Evolutionary conservation across 2,329 filamentous ascomycete species (phyloP).

Genomic region (Pseudohalonectria lignicola): DNA sequence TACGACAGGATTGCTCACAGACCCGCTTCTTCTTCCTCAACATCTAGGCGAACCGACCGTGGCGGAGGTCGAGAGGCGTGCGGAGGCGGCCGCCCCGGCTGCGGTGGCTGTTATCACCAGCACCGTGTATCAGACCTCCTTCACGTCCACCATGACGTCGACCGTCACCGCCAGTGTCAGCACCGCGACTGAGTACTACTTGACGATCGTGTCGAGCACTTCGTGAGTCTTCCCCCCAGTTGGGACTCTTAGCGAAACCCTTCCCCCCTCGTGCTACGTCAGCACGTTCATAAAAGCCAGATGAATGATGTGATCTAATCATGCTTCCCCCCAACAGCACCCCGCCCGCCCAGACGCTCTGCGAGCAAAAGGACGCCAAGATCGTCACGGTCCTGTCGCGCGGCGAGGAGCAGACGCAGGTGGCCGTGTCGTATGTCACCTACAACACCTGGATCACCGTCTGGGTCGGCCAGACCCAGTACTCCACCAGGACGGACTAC

Average conservation of each 20-base stretch:
- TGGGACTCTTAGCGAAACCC: background rate
- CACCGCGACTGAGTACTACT: background rate
- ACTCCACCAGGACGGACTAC: conserved; percentile 10
- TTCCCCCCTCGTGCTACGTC: background rate
- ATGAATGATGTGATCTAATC: conserved; percentile 1
- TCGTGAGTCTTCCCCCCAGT: conserved; percentile 6
- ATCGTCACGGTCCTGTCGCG: conserved; percentile 9
- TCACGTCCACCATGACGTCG: conserved; percentile 11
- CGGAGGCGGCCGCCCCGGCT: no score
- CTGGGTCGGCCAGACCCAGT: conserved; percentile 11
- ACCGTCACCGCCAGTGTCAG: conserved; percentile 5
- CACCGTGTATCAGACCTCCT: conserved; percentile 10
- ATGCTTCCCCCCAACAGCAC: conserved; percentile 5
- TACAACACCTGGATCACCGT: conserved; percentile 8
- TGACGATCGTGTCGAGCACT: conserved; percentile 5
- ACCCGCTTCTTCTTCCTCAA: background rate
- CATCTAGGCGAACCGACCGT: no score
- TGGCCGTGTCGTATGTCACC: conserved; percentile 8
- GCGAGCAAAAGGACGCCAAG: conserved; percentile 6
- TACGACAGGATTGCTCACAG: background rate
- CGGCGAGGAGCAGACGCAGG: conserved; percentile 7
- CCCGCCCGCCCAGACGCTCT: conserved; percentile 12
- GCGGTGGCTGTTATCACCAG: conserved; percentile 9
- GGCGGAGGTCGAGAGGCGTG: conserved; percentile 1
- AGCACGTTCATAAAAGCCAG: conserved; percentile 2